Evolutionary conservation across 805 yeast genomes (phyloP).

Genomic region (Lipomyces spencermartinsiae): DNA sequence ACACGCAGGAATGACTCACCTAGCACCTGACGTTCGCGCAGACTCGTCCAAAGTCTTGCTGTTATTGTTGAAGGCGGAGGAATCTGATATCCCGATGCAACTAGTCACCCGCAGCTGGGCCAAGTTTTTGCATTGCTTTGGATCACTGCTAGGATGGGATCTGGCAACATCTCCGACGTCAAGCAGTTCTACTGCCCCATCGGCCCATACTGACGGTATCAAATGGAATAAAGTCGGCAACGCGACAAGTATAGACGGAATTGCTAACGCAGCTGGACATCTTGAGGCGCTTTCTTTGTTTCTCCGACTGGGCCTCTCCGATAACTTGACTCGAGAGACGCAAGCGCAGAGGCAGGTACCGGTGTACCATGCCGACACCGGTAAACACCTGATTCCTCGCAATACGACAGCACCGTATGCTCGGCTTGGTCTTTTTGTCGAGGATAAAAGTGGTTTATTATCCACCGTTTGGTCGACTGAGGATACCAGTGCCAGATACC

Average conservation of each 20-base stretch:
- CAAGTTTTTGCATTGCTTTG: slow-evolving; percentile 69
- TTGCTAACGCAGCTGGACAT: slow-evolving; percentile 43
- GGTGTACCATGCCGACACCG: slow-evolving; percentile 56
- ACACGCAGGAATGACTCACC: slow-evolving; percentile 93
- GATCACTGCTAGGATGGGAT: slow-evolving; percentile 76
- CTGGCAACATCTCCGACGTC: slow-evolving; percentile 5
- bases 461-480: slow-evolving; percentile 59
- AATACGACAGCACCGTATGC: slow-evolving; percentile 66
- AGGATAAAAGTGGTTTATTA: slow-evolving; percentile 43
- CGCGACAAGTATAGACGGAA: slow-evolving; percentile 44
- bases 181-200: background rate
- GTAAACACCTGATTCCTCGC: slow-evolving; percentile 58
- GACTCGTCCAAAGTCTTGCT: slow-evolving; percentile 74
- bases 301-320: slow-evolving; percentile 52
- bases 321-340: slow-evolving; percentile 27
- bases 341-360: slow-evolving; percentile 36
- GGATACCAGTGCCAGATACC: slow-evolving; percentile 62
- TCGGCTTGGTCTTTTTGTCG: slow-evolving; percentile 63
- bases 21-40: slow-evolving; percentile 73
- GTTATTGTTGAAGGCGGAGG: slow-evolving; percentile 56
- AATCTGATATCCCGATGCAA: slow-evolving; percentile 49
- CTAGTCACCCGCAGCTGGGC: slow-evolving; percentile 69
- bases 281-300: slow-evolving; percentile 52
- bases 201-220: background rate
- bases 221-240: slow-evolving; percentile 19